Percentiles rank a stretch among this genome's conserved stretches.
phyloP scores from a whole-genome alignment of 176 grass and related monocot species.

The Oryza longistaminata region DNA sequence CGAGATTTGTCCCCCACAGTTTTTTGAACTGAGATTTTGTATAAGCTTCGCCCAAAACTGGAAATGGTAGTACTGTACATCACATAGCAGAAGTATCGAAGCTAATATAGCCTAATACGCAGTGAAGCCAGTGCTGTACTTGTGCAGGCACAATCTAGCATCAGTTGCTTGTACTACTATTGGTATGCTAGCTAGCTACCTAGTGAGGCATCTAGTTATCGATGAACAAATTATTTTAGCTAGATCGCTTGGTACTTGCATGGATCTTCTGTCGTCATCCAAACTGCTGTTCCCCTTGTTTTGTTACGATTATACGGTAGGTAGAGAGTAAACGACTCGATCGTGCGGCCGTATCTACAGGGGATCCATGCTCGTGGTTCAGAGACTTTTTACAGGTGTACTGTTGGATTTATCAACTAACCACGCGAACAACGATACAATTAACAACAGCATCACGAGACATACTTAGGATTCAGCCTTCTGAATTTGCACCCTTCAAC shows the following conservation, averaged over 20 bases:
- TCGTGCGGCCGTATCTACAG: neutral
- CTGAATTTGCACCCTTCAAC: neutral
- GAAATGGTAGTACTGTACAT: too few species aligned
- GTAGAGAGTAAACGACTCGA: constrained; percentile 13
- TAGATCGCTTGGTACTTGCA: neutral
- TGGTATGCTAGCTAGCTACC: too few species aligned
- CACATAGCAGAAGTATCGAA: neutral
- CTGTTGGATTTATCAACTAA: neutral
- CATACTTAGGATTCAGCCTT: neutral
- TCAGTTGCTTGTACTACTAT: neutral
- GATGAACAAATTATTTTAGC: neutral
- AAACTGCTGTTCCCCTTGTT: neutral
- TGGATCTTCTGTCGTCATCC: constrained; percentile 4
- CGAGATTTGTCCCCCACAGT: neutral
- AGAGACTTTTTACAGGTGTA: neutral
- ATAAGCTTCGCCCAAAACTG: neutral
- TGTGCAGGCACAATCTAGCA: constrained; percentile 6
- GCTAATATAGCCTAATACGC: neutral
- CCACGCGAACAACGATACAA: constrained; percentile 22
- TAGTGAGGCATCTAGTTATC: neutral
- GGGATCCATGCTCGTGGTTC: constrained; percentile 17
- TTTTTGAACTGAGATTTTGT: neutral
- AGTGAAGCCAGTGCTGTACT: neutral
- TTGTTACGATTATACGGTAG: constrained; percentile 14
- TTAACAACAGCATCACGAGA: neutral